phyloP scores from a whole-genome alignment of 495 filamentous ascomycete genomes.

The Hypoxylon fragiforme region DNA sequence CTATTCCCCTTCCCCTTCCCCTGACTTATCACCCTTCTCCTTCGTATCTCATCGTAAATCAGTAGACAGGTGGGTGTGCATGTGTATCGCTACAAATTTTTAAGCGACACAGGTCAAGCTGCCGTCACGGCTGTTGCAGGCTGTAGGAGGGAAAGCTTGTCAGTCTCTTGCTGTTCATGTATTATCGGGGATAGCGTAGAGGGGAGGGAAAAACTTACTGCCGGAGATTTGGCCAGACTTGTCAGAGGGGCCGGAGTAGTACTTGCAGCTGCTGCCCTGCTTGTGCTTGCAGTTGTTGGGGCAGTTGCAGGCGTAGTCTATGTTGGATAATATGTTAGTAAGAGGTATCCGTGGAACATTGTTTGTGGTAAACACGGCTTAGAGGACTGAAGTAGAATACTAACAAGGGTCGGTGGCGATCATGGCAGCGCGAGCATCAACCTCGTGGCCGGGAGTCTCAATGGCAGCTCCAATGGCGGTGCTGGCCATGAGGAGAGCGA shows the following conservation, averaged over 20 bases:
- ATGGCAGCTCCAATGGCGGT: not conserved
- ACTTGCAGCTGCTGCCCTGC: not conserved
- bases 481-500: constrained; percentile 1
- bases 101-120: not conserved
- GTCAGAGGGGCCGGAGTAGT: not conserved
- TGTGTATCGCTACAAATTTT: too few species aligned
- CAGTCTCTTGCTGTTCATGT: too few species aligned
- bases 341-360: not conserved
- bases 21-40: too few species aligned
- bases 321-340: not conserved
- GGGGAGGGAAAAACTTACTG: not conserved
- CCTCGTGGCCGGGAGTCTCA: not conserved
- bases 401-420: constrained; percentile 1
- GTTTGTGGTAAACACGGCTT: too few species aligned
- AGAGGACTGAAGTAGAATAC: not conserved
- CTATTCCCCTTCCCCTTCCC: too few species aligned
- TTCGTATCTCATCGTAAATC: too few species aligned
- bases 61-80: too few species aligned
- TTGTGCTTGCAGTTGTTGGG: constrained; percentile 7
- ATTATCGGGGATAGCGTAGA: too few species aligned
- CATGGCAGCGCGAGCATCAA: not conserved
- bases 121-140: not conserved
- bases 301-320: constrained; percentile 5
- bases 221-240: not conserved
- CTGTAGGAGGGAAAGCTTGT: not conserved